Evolutionary conservation across 164 flowering plant genomes (phyloP), one percentile per base, ranked within the genome.

Genomic region (Magnolia changhungtana): DNA sequence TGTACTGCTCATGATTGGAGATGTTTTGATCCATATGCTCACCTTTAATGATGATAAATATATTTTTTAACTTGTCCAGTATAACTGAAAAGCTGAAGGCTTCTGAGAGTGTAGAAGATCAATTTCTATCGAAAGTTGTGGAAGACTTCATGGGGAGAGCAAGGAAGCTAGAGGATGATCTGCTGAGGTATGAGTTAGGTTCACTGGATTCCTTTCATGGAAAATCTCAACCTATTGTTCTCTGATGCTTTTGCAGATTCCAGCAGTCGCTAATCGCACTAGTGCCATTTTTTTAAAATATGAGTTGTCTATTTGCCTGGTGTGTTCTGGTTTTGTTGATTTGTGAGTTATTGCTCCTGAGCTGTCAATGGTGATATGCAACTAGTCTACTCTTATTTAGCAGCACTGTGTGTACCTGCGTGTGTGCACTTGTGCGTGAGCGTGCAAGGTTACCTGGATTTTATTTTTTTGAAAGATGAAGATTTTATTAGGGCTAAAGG

Each of bases 131-230:
- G 29, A 86, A 88, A 78, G 84, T 83, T 78, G 80, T 85, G 74
- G 94, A 90, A 76, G 88, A 79, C 27, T 81, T 92, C 71, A 72
- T 79, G 63, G 77, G 24, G 24, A 86, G 88, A 83, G 84, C 82
- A 61, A 85, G 80, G 84, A 88, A 85, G 73, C 81, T 91, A 80
- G 96, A 92, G 84, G 80, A 67, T 69, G 87, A 85, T 76, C 80
- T 94, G 21, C 78, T 81, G 71, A 90, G 96, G 97, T 92, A 85
- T 71, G 69, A 23, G 74, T 63, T 29, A n/a, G 71, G 18, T 74
- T 71, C 14, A 49, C 13, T 67, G 50, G 61, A 20, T 37, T 69
- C 21, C 45, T 9, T 69, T 61, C 11, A 58, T 72, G 21, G 37
- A 66, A 27, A 23, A 10, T 49, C 7, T 9, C 23, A 27, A 2